Evolutionary conservation across 2,329 filamentous ascomycete species (phyloP).

Genomic region (Cladosporium velox): DNA sequence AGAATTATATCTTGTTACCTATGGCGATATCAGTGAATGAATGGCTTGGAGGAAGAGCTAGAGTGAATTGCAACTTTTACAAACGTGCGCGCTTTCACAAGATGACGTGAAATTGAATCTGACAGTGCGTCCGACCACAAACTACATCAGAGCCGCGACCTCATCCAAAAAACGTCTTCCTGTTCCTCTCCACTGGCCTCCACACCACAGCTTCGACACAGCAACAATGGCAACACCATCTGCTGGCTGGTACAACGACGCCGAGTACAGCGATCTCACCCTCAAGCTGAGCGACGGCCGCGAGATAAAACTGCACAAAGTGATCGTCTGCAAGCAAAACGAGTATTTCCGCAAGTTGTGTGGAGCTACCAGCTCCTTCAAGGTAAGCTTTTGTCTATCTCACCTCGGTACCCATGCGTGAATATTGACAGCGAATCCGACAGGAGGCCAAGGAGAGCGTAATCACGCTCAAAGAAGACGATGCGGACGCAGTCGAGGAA

Average conservation of each 20-base stretch:
- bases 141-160: neutral
- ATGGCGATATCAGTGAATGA: neutral
- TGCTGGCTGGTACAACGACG: constrained; percentile 5
- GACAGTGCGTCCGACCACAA: neutral
- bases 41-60: neutral
- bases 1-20: neutral
- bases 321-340: constrained; percentile 1
- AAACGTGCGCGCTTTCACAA: neutral
- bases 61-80: neutral
- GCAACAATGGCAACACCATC: neutral
- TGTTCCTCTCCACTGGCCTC: neutral
- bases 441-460: neutral
- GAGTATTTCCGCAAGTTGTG: constrained; percentile 7
- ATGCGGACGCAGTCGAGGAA: neutral
- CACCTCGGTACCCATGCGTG: neutral
- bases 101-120: neutral
- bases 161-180: neutral
- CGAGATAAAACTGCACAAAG: constrained; percentile 5
- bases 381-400: neutral
- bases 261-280: constrained; percentile 8
- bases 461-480: constrained; percentile 1
- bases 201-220: neutral
- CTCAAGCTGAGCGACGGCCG: constrained; percentile 7
- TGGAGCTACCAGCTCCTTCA: neutral
- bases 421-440: neutral